Base-by-base conservation (phyloP, 331 rosid species). In the Arachis monticola region DNA sequence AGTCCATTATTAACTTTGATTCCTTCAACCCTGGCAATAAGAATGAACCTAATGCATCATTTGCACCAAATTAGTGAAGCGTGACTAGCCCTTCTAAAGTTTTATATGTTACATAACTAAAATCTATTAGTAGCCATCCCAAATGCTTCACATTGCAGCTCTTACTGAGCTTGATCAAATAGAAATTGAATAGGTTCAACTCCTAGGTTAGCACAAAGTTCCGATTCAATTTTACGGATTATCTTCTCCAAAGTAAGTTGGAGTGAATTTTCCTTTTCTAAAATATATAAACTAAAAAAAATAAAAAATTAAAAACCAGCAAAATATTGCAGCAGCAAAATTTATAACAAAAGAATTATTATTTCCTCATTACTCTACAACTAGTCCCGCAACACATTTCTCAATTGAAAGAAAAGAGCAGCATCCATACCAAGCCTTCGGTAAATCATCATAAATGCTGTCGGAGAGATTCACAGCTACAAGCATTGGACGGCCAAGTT, bases 401-500 rank as follows among this genome's bases (percentile, higher is more conserved):
- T 72, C 40, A 60, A 45, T 53, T 45, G 12, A 32, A 11, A 50
- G 56, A 62, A 35, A 35, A 64, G 70, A 57, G 68, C 58, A 79
- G 73, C 67, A 83, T 64, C 60, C 91, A 85, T 95, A 95, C 99
- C 99, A 95, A 64, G 93, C 92, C 79, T 77, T 86, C 2, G 97
- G 90, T 81, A 95, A 82, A 59, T 84, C 61, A 83, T 89, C 96
- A 0, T 84, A 75, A 62, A 90, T 32, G 75, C 48, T 80, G 61
- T 85, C 7, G 0, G 93, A 83, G 17, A 92, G 80, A 30, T 97
- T 83, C 50, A 83, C 84, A 13, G 90, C 87, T 78, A 83, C 31
- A 31, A 95, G 89, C 92, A 95, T 59, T 2, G 99, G 99, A 35
- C 96, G 91, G 67, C 99, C 90, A n/a, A 90, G 75, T 81, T 83